Base-by-base conservation (phyloP, 768 basidiomycete genomes). In the Rhodotorula kratochvilovae region DNA sequence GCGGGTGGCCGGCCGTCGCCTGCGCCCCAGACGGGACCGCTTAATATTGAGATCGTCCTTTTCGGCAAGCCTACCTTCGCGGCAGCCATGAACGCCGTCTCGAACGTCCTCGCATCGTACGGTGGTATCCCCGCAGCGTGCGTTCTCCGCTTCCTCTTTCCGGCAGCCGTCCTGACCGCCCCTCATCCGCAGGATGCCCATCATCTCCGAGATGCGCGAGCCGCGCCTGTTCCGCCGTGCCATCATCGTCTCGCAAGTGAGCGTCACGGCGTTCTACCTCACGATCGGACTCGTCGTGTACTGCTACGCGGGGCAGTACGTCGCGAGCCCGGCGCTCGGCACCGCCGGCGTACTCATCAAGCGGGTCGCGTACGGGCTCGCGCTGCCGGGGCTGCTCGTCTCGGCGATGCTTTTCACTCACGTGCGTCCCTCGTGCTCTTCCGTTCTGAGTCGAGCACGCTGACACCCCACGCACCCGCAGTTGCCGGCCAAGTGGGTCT, bases 201-300 rank as follows among this genome's bases (percentile, higher is more conserved):
- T 80, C 48, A 75, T 79, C 51, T 78, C 79, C 17, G 81, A 82
- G 75, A 81, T 82, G 81, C 70, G 70, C 48, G 66, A 63, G 27
- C 63, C 63, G 7, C 53, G 72, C 43, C 71, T 79, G 54, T 81
- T 78, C 75, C 79, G 76, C 57, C 78, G 76, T 64, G 69, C 74
- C 23, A 65, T 81, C 59, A 58, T 78, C 54, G 58, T 70, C 17
- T 76, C 72, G 48, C 76, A 78, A 63, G 57, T 63, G 15, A 65
- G 78, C 57, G 72, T 79, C 55, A 79, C 68, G 16, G 29, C 45
- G 29, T 61, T 68, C 50, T 76, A 74, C 70, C 31, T 65, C 66
- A 56, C 74, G 56, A 70, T 80, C 61, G 77, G 74, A 13, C 67
- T 78, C 36, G 77, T 79, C 31, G 77, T 80, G 0, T 81, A 79